Base-by-base conservation (phyloP, 2,329 filamentous ascomycete genomes). In the Pseudogymnoascus sp. region DNA sequence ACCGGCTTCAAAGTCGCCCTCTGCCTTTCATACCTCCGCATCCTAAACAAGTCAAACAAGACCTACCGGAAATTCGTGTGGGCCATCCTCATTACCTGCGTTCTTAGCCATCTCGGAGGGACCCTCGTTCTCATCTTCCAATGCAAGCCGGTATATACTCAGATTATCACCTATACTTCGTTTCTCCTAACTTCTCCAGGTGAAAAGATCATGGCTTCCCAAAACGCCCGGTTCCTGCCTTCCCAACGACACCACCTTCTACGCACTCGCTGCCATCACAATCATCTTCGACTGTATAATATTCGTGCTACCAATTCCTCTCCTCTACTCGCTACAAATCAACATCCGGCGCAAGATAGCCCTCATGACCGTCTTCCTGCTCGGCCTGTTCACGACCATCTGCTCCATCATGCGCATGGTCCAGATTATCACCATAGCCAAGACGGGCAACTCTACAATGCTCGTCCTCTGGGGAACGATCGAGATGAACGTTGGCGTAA, bases 1-100 rank as follows among this genome's bases (percentile, higher is more conserved):
- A 79, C 79, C 64, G 81, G 81, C 64, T 84, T 84, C 76, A 84
- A 84, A 68, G 77, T 82, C 29, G 80, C 81, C 0, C 73, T 83
- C 1, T 73, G 81, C 63, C 77, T 83, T 67, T 81, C 79, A 65
- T 83, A 82, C 66, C 71, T 83, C 16, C 77, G 80, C 5, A 75
- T 84, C 1, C 73, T 83, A 35, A 76, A 77, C 44, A 82, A 80
- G 0, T 76, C 78, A 26, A 79, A 80, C 61, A 73, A 68, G 21
- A 50, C 66, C 0, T 84, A 83, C 60, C 75, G 79, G 1, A 67
- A 70, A 1, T 63, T 79, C 2, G 79, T 83, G 11, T 81, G 77
- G 76, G 47, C 78, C 37, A 74, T 81, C 19, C 77, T 81, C 16
- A 61, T 78, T 2, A 76, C 76, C 1, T 63, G 62, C 35, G 38